Percentiles rank a stretch among this genome's conserved stretches.
phyloP scores from a whole-genome alignment of 2,329 filamentous ascomycete genomes.

The Cercospora janseana region DNA sequence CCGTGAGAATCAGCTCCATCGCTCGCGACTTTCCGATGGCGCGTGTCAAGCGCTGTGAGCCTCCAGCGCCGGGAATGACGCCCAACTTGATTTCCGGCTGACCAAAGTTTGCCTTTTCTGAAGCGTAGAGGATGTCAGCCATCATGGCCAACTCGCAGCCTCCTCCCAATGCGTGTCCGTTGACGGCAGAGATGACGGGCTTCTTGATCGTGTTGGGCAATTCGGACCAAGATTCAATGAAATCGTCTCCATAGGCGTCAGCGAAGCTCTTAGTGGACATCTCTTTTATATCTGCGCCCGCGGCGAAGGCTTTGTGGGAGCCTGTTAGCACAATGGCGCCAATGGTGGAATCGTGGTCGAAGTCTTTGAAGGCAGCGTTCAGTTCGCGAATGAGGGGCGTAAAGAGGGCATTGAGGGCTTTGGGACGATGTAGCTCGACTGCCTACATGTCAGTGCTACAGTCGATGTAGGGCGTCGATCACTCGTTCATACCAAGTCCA shows the following conservation, averaged over 20 bases:
- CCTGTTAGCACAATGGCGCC: conserved; percentile 83
- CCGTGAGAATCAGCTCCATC: conserved; percentile 89
- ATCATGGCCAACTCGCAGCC: conserved; percentile 97
- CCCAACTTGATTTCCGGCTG: conserved; percentile 97
- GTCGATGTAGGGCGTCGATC: background rate
- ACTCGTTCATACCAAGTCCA: conserved; percentile 65
- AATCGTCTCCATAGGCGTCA: conserved; percentile 80
- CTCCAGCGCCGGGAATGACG: conserved; percentile 86
- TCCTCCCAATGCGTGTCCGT: conserved; percentile 89
- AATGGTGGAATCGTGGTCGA: conserved; percentile 68
- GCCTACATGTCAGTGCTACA: conserved; percentile 7
- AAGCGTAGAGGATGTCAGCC: conserved; percentile 94
- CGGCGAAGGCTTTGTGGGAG: conserved; percentile 85
- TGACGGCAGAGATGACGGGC: conserved; percentile 89
- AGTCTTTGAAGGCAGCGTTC: conserved; percentile 69
- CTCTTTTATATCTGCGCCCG: conserved; percentile 97
- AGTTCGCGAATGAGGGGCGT: conserved; percentile 89
- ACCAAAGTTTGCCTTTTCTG: conserved; percentile 80
- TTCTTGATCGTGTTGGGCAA: conserved; percentile 84
- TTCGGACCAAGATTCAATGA: conserved; percentile 92
- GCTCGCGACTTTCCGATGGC: conserved; percentile 68
- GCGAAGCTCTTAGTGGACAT: conserved; percentile 93
- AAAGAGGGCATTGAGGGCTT: conserved; percentile 90
- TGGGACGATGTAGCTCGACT: conserved; percentile 93
- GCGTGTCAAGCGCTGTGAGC: conserved; percentile 80